Conservation (phyloP, 768 basidiomycete genomes). For the Naganishia friedmannii region DNA sequence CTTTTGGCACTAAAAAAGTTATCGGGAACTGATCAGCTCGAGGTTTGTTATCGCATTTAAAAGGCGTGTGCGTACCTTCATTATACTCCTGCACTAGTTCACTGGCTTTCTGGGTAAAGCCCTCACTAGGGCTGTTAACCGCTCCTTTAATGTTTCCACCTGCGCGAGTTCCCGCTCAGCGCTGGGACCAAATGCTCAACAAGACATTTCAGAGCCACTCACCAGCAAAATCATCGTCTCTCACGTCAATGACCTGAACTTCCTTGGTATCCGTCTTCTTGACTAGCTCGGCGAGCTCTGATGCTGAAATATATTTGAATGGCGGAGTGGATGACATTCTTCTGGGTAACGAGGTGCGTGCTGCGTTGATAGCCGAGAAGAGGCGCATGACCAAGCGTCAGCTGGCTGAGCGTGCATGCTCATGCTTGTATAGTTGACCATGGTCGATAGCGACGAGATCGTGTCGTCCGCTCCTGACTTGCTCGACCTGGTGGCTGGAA, state of each 20-base stretch:
- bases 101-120: constrained; percentile 43
- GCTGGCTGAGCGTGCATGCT: neutral
- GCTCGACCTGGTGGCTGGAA: too few relatives aligned
- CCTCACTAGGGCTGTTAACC: constrained; percentile 44
- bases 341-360: neutral
- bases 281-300: constrained; percentile 46
- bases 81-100: constrained; percentile 44
- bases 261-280: constrained; percentile 33
- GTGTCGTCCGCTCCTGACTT: too few relatives aligned
- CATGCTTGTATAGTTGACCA: neutral
- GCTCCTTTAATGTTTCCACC: constrained; percentile 49
- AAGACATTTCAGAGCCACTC: too few relatives aligned
- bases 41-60: neutral
- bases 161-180: neutral
- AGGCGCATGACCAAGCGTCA: neutral
- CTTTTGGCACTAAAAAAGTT: constrained; percentile 21
- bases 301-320: constrained; percentile 45
- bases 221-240: constrained; percentile 48
- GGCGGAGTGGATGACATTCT: constrained; percentile 38
- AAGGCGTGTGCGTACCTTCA: constrained; percentile 33
- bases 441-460: neutral
- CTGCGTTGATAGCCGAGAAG: neutral
- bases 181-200: neutral
- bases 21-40: neutral
- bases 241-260: constrained; percentile 45